phyloP scores from a whole-genome alignment of 805 yeast species.

The Candida sphagnicola region DNA sequence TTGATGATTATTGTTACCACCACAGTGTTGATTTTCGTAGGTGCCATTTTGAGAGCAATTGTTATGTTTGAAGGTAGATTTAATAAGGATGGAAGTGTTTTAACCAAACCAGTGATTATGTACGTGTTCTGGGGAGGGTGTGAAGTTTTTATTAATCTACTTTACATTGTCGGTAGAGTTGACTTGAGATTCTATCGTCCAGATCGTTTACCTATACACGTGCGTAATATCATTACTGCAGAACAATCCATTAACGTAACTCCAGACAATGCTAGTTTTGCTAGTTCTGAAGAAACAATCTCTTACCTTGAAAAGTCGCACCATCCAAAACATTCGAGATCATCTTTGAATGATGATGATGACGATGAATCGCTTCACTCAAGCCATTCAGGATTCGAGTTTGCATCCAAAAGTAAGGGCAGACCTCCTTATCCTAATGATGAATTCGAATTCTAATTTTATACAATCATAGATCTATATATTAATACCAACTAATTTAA shows the following conservation, averaged over 20 bases:
- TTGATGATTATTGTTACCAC: conserved; percentile 43
- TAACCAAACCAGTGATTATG: conserved; percentile 47
- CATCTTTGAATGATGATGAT: too few species aligned
- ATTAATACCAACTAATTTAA: background rate
- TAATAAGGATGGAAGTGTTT: conserved; percentile 14
- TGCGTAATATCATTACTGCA: conserved; percentile 29
- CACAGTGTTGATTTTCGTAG: conserved; percentile 44
- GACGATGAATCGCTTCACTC: too few species aligned
- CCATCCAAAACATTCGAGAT: too few species aligned
- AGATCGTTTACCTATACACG: conserved; percentile 41
- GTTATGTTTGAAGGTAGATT: conserved; percentile 12
- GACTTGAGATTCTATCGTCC: conserved; percentile 78
- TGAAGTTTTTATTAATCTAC: conserved; percentile 50
- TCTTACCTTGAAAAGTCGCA: too few species aligned
- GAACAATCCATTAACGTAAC: conserved; percentile 21
- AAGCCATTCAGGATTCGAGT: background rate
- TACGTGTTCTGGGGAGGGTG: conserved; percentile 64
- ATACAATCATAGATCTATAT: background rate
- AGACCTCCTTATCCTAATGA: too few species aligned
- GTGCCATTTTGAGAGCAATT: conserved; percentile 42
- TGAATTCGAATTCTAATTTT: background rate
- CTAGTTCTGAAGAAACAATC: too few species aligned
- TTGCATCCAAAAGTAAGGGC: too few species aligned
- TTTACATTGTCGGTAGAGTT: conserved; percentile 57
- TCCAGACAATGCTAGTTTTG: background rate